A percentile compares a stretch with the other conserved stretches of the same genome.
Evolutionary conservation across 345 rosid species (phyloP).

Genomic region (Rubroshorea leprosula): DNA sequence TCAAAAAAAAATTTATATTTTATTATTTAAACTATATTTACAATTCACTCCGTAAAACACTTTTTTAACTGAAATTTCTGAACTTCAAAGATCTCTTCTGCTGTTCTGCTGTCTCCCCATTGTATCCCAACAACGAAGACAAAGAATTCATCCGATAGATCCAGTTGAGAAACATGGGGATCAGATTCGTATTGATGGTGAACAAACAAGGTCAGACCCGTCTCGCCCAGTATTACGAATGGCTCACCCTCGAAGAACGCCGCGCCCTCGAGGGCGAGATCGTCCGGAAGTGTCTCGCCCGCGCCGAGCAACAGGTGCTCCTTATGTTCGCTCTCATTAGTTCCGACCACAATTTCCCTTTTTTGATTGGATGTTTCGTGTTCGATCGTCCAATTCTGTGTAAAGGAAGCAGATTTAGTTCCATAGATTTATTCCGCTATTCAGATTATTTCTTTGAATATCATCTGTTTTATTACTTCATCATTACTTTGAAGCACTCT

Average conservation of each 20-base stretch:
- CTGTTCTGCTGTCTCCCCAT: no score
- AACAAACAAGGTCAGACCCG: slow-evolving; percentile 99
- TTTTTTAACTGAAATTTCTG: no score
- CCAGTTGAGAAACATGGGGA: slow-evolving; percentile 55
- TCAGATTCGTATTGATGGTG: slow-evolving; percentile 94
- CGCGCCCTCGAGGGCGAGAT: slow-evolving; percentile 99
- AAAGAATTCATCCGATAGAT: background rate
- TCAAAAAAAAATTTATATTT: no score
- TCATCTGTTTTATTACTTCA: no score
- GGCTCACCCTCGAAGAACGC: slow-evolving; percentile 96
- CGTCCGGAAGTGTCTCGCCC: slow-evolving; percentile 99
- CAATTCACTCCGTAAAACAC: no score
- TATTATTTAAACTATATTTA: no score
- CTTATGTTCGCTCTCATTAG: background rate
- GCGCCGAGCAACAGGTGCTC: slow-evolving; percentile 83
- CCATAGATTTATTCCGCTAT: no score
- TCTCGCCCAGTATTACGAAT: slow-evolving; percentile 95
- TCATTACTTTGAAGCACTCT: no score
- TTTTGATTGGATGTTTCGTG: background rate
- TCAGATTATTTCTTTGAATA: no score
- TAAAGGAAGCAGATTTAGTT: background rate
- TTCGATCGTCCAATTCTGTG: background rate
- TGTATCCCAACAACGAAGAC: no score
- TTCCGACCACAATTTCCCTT: background rate
- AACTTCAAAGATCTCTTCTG: no score